Percentiles rank a stretch among this genome's conserved stretches.
Conservation (phyloP, 768 basidiomycete genomes). For the Cystobasidium tubakii region DNA sequence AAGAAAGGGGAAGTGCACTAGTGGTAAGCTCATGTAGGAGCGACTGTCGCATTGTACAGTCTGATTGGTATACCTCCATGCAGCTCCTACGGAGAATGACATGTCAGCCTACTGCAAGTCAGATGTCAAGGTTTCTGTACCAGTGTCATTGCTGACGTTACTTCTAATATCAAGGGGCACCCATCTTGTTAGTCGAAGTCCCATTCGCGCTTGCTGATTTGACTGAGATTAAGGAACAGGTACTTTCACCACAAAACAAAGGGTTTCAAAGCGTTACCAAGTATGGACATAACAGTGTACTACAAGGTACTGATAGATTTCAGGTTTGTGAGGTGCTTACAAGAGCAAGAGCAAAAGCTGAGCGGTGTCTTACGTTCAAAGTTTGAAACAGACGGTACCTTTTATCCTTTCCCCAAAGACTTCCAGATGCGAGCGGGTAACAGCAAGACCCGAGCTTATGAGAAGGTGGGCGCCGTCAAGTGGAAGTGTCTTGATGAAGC, state of each 20-base stretch:
- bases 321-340: not conserved
- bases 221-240: too few species aligned
- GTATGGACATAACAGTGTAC: not conserved
- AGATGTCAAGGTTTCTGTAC: too few species aligned
- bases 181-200: not conserved
- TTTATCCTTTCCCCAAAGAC: not conserved
- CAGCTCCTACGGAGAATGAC: constrained; percentile 8
- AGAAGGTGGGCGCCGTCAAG: not conserved
- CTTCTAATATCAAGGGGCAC: not conserved
- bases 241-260: constrained; percentile 22
- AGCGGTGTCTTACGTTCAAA: not conserved
- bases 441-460: not conserved
- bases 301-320: not conserved
- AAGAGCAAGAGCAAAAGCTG: not conserved
- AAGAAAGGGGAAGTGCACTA: not conserved
- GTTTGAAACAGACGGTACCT: not conserved
- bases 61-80: not conserved
- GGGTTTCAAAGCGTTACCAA: not conserved
- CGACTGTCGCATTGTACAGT: too few species aligned
- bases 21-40: not conserved
- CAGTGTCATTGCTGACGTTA: not conserved
- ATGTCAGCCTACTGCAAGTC: not conserved
- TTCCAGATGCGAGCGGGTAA: constrained; percentile 16
- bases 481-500: constrained; percentile 6
- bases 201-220: too few species aligned